Evolutionary conservation across 1,284 basidiomycete genomes (phyloP).

Genomic region (Ustilago cynodontis): DNA sequence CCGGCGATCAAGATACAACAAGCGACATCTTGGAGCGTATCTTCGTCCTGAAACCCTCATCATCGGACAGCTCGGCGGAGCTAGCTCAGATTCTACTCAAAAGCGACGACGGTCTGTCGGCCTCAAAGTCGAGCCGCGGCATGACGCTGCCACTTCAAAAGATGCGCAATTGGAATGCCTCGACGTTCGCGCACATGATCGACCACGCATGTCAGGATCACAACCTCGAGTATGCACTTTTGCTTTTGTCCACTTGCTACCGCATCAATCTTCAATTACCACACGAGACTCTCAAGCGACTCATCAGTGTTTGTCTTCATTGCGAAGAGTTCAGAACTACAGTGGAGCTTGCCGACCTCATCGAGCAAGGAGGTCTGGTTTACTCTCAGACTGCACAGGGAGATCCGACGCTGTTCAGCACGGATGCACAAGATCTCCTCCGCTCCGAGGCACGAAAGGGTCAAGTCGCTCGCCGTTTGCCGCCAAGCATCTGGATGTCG

Average conservation of each 20-base stretch:
- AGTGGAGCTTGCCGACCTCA: conserved; percentile 44
- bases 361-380: conserved; percentile 37
- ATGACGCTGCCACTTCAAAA: conserved; percentile 21
- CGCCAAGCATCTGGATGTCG: conserved; percentile 57
- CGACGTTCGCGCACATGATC: conserved; percentile 51
- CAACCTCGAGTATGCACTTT: conserved; percentile 55
- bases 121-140: neutral
- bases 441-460: conserved; percentile 15
- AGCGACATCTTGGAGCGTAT: conserved; percentile 35
- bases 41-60: conserved; percentile 13
- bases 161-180: conserved; percentile 51
- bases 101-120: neutral
- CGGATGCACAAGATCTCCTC: neutral
- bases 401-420: neutral
- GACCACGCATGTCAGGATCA: conserved; percentile 39
- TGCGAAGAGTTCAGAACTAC: conserved; percentile 49
- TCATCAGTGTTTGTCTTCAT: conserved; percentile 37
- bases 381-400: conserved; percentile 4
- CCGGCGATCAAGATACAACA: conserved; percentile 22
- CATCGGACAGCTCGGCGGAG: conserved; percentile 9
- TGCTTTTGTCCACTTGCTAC: conserved; percentile 42
- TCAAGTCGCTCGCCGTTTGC: conserved; percentile 26
- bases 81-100: conserved; percentile 19
- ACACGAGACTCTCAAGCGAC: conserved; percentile 19
- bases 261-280: conserved; percentile 25